phyloP scores from a whole-genome alignment of 1,139 yeast species.

The Nakaseomyces uthaithaninus region DNA sequence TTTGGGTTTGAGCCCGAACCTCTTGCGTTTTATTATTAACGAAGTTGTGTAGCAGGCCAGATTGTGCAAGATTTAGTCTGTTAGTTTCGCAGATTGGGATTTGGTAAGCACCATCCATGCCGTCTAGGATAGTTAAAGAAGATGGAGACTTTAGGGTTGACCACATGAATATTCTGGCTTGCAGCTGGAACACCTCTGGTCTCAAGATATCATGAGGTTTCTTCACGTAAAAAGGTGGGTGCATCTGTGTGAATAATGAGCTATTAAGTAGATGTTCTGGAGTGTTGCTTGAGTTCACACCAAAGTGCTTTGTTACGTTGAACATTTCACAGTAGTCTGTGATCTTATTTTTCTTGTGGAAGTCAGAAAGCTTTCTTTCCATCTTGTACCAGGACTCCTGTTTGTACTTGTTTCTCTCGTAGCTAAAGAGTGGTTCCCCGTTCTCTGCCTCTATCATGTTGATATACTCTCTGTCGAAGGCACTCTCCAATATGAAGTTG shows the following conservation, averaged over 20 bases:
- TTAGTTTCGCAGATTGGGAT: constrained; percentile 10
- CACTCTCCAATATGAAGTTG: constrained; percentile 14
- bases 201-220: constrained; percentile 14
- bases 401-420: constrained; percentile 12
- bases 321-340: constrained; percentile 4
- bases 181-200: constrained; percentile 23
- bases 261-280: constrained; percentile 8
- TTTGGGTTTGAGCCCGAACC: not conserved
- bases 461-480: constrained; percentile 13
- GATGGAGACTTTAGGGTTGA: constrained; percentile 14
- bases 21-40: constrained; percentile 3
- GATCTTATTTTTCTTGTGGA: constrained; percentile 6
- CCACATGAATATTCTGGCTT: constrained; percentile 19
- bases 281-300: not conserved
- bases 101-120: constrained; percentile 12
- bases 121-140: constrained; percentile 18
- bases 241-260: constrained; percentile 9
- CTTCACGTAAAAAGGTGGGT: constrained; percentile 8
- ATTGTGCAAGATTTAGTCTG: constrained; percentile 13
- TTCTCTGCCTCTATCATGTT: constrained; percentile 12
- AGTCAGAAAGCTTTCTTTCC: constrained; percentile 10
- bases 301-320: constrained; percentile 4
- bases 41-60: constrained; percentile 13
- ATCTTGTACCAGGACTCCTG: constrained; percentile 10
- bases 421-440: constrained; percentile 13